Percentiles rank a stretch among this genome's conserved stretches.
Evolutionary conservation across 2,329 filamentous ascomycete genomes (phyloP).

Genomic region (Tolypocladium endophyticum): DNA sequence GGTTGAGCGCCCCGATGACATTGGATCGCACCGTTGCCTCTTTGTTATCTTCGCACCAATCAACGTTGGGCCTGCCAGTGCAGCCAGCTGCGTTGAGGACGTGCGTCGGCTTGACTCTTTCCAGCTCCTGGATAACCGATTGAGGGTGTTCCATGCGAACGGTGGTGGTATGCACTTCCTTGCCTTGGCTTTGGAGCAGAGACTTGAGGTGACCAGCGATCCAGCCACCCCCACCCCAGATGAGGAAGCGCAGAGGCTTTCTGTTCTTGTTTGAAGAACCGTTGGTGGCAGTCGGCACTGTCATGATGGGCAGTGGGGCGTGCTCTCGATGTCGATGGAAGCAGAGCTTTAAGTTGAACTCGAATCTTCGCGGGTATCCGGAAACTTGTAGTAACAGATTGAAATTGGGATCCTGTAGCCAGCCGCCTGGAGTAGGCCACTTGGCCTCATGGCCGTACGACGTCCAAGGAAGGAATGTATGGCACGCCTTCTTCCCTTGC

Average conservation of each 20-base stretch:
- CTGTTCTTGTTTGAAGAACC: background rate
- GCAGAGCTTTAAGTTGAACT: background rate
- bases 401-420: too few species aligned
- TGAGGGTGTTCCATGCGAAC: slow-evolving; percentile 56
- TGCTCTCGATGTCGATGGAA: background rate
- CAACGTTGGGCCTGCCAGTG: slow-evolving; percentile 58
- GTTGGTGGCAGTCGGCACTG: too few species aligned
- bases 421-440: background rate
- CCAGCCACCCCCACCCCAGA: slow-evolving; percentile 56
- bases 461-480: background rate
- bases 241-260: slow-evolving; percentile 36
- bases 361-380: background rate
- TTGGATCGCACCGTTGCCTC: slow-evolving; percentile 58
- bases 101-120: slow-evolving; percentile 51
- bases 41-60: slow-evolving; percentile 63
- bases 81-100: slow-evolving; percentile 57
- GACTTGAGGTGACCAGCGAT: slow-evolving; percentile 50
- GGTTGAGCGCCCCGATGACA: slow-evolving; percentile 52
- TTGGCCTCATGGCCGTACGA: background rate
- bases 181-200: slow-evolving; percentile 47
- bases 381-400: too few species aligned
- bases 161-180: slow-evolving; percentile 49
- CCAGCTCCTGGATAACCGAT: slow-evolving; percentile 44
- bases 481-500: background rate
- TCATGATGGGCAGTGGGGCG: background rate